Conservation (phyloP, 192 early-diverging fungal genomes). For the Backusella tuberculispora region DNA sequence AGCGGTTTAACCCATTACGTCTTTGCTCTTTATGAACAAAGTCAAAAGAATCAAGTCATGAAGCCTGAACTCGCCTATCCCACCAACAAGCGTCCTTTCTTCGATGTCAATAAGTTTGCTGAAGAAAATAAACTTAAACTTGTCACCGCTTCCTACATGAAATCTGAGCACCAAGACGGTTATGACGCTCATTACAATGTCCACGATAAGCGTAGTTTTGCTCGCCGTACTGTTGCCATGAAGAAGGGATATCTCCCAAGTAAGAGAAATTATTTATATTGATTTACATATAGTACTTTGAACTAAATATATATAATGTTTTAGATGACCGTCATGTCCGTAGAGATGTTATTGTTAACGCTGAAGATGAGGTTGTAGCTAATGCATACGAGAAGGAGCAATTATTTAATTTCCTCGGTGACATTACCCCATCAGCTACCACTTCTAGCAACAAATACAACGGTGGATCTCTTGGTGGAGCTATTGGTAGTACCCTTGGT, state of each 20-base stretch:
- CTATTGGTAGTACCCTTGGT: too few relatives aligned
- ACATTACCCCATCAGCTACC: not conserved
- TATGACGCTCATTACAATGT: not conserved
- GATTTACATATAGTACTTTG: too few relatives aligned
- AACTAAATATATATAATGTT: not conserved
- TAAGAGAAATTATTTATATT: not conserved
- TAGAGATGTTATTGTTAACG: not conserved
- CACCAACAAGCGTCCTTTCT: not conserved
- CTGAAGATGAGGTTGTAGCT: not conserved
- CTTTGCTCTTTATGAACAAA: constrained; percentile 16
- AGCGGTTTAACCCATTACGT: not conserved
- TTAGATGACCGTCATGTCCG: not conserved
- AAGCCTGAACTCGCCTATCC: not conserved
- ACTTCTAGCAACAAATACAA: too few relatives aligned
- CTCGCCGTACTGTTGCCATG: not conserved
- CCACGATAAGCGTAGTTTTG: not conserved
- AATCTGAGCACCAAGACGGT: not conserved
- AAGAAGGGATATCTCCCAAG: not conserved
- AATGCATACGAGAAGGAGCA: not conserved
- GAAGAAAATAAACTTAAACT: not conserved
- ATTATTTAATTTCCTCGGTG: not conserved
- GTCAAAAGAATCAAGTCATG: not conserved
- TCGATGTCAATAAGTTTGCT: constrained; percentile 6
- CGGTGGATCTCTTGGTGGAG: too few relatives aligned
- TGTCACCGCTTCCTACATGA: not conserved